Base-by-base conservation (phyloP, 139 green algal genomes). In the Klebsormidium nitens region DNA sequence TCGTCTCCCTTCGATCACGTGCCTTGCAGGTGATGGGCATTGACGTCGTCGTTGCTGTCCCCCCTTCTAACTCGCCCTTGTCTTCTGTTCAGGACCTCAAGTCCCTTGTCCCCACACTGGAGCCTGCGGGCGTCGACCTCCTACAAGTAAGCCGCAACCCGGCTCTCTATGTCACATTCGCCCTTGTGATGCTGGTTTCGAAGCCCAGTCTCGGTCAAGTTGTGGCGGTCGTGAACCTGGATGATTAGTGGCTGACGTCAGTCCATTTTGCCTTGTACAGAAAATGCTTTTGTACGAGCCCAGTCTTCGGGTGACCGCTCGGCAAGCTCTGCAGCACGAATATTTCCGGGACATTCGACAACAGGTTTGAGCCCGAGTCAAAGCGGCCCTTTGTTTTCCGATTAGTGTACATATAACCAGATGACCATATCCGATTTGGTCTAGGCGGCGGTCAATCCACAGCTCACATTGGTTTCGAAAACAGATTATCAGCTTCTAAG, bases 261-360 rank as follows among this genome's bases (percentile, higher is more conserved):
- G 14, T 50, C 42, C 42, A 26, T 32, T 70, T 19, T 36, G 65
- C 34, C 26, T 76, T 29, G 37, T 76, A 37, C 26, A 37, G 40
- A 28, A 48, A 8, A 75, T 82, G 69, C 63, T 82, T 11, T 19
- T 59, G 35, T 82, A 82, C 59, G 60, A 72, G 57, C 75, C 75
- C 5, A 55, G 58, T 28, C 70, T 66, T 57, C 44, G 75, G 14
- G 65, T 82, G 11, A 63, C 19, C 39, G 75, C 75, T 5, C 60
- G 59, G 37, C n/a, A 72, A 2, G 75, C 75, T 44, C 50, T 71
- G 17, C 1, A 67, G 32, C 75, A 82, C 69, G 26, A 29, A n/a
- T 82, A 66, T 59, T 82, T 82, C 63, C 36, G 46, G 17, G 59
- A 80, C 64, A 11, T 72, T n/a, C n/a, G n/a, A n/a, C n/a, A n/a